phyloP scores from a whole-genome alignment of 2,329 filamentous ascomycete species.

The Fusarium sp. region DNA sequence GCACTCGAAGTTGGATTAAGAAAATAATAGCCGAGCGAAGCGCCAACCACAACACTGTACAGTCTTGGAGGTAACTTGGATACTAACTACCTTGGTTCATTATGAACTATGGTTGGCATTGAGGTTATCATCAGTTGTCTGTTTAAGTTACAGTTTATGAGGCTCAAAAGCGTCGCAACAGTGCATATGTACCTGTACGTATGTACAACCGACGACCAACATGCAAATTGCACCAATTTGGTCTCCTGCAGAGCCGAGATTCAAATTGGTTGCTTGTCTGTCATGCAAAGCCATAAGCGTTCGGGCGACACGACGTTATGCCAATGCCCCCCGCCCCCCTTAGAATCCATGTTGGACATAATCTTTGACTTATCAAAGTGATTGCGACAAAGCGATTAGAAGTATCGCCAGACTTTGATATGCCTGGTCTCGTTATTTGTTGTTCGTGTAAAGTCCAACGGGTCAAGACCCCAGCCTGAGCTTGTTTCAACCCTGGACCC shows the following conservation, averaged over 20 bases:
- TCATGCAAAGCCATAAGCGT: constrained; percentile 23
- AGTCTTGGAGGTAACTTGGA: neutral
- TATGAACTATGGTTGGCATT: neutral
- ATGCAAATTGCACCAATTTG: constrained; percentile 20
- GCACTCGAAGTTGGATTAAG: constrained; percentile 13
- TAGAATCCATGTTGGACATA: neutral
- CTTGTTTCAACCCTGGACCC: constrained; percentile 43
- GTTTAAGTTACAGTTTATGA: neutral
- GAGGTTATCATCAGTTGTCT: neutral
- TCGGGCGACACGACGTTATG: constrained; percentile 12
- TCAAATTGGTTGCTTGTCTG: constrained; percentile 19
- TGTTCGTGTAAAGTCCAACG: constrained; percentile 4
- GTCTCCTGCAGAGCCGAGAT: constrained; percentile 28
- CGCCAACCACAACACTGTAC: constrained; percentile 25
- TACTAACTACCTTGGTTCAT: neutral
- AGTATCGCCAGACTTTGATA: constrained; percentile 11
- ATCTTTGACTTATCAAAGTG: neutral
- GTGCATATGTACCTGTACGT: neutral
- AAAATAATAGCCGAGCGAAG: constrained; percentile 38
- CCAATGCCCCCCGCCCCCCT: neutral
- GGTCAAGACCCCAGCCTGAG: constrained; percentile 34
- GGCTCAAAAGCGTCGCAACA: constrained; percentile 3
- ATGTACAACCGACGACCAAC: constrained; percentile 11
- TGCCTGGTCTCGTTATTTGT: constrained; percentile 1
- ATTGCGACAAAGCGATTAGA: constrained; percentile 24